A percentile compares a stretch with the other conserved stretches of the same genome.
phyloP scores from a whole-genome alignment of 805 yeast genomes.

The Candida taoyuanica region DNA sequence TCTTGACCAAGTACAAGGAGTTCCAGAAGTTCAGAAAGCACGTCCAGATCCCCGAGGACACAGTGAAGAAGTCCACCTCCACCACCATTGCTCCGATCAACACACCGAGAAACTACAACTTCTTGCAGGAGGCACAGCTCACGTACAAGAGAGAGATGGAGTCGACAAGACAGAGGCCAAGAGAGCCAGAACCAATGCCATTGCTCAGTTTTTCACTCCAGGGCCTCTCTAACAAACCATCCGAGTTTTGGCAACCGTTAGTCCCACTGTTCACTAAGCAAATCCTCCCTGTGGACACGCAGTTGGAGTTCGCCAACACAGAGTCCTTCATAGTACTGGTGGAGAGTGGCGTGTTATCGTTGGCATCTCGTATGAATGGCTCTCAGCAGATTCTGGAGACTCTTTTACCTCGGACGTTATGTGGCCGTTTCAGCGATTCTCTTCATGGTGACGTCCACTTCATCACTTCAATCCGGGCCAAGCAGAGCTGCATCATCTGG shows the following conservation, averaged over 20 bases:
- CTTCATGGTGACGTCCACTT: conserved; percentile 37
- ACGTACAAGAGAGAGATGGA: conserved; percentile 21
- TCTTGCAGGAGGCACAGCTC: conserved; percentile 36
- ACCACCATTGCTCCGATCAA: too few species aligned
- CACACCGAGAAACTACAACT: conserved; percentile 39
- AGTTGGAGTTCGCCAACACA: conserved; percentile 34
- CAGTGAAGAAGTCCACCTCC: too few species aligned
- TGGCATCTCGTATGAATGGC: conserved; percentile 43
- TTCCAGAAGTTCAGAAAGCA: conserved; percentile 24
- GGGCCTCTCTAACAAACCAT: conserved; percentile 8
- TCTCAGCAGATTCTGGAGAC: conserved; percentile 34
- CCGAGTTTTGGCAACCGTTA: conserved; percentile 11
- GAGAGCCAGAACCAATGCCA: conserved; percentile 11
- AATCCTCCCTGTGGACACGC: conserved; percentile 45
- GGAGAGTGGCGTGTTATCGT: conserved; percentile 50
- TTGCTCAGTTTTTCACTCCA: conserved; percentile 11
- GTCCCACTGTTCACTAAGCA: conserved; percentile 31
- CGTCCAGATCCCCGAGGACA: conserved; percentile 1
- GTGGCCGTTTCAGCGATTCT: conserved; percentile 36
- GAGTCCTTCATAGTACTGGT: conserved; percentile 46
- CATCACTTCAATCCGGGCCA: conserved; percentile 45
- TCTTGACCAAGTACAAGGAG: conserved; percentile 42
- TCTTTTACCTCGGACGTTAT: conserved; percentile 51
- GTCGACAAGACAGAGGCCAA: conserved; percentile 1
- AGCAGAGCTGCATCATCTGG: conserved; percentile 67